phyloP scores from a whole-genome alignment of 352 stramenopile genomes.

The Elongisporangium undulatum region DNA sequence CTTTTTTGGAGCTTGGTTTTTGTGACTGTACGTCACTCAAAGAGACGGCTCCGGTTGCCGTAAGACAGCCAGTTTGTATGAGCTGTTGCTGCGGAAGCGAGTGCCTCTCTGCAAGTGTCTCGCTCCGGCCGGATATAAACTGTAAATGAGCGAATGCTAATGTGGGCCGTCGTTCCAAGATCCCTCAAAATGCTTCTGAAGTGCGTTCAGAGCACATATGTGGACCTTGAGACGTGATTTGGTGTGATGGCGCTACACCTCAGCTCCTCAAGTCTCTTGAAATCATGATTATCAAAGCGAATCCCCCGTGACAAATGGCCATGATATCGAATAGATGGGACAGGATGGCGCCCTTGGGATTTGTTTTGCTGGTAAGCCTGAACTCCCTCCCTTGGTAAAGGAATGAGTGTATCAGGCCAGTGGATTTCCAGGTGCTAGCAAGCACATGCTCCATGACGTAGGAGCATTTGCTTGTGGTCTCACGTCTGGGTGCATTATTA shows the following conservation, averaged over 20 bases:
- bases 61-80: neutral
- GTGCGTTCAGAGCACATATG: neutral
- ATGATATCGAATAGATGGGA: neutral
- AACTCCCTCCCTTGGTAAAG: neutral
- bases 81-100: neutral
- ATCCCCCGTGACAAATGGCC: neutral
- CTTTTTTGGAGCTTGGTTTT: neutral
- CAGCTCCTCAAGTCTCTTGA: neutral
- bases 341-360: neutral
- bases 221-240: neutral
- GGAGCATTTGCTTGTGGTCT: neutral
- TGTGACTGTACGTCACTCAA: neutral
- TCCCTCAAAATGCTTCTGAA: neutral
- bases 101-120: neutral
- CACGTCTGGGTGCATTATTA: neutral
- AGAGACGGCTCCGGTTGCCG: neutral
- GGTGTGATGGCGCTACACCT: neutral
- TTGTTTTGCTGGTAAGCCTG: neutral
- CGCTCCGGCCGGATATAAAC: neutral
- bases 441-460: neutral
- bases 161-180: neutral
- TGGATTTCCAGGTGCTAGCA: neutral
- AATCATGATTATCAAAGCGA: neutral
- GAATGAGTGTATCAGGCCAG: neutral
- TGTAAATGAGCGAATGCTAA: neutral